Evolutionary conservation across 148 eudicot species (phyloP).

Genomic region (Cornus florida): DNA sequence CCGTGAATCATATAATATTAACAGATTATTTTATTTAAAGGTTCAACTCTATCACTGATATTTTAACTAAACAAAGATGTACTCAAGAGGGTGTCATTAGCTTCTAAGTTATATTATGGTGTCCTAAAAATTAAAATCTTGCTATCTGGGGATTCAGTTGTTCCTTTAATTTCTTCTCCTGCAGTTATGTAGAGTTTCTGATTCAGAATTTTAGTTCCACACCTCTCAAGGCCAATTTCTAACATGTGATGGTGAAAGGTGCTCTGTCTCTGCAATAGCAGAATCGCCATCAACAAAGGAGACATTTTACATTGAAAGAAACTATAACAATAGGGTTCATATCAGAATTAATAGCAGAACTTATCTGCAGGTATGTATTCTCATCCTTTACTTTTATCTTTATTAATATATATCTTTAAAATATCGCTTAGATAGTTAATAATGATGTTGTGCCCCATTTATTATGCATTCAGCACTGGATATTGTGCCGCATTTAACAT

Average conservation of each 20-base stretch:
- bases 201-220: conserved; percentile 56
- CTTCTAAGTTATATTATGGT: not conserved
- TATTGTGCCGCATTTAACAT: not conserved
- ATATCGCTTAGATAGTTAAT: not conserved
- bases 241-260: conserved; percentile 47
- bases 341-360: conserved; percentile 46
- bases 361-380: conserved; percentile 56
- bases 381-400: not conserved
- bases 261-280: conserved; percentile 47
- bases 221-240: conserved; percentile 60
- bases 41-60: not conserved
- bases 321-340: conserved; percentile 50
- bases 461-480: not conserved
- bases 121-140: not conserved
- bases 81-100: not conserved
- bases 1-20: too few relatives aligned
- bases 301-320: conserved; percentile 63
- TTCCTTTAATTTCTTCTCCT: conserved; percentile 8
- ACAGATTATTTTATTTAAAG: not conserved
- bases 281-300: conserved; percentile 43
- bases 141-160: not conserved
- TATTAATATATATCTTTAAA: not conserved
- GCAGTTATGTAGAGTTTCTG: conserved; percentile 79
- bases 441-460: not conserved
- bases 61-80: not conserved